phyloP scores from a whole-genome alignment of 148 eudicot species.

The Vaccinium myrtillus region DNA sequence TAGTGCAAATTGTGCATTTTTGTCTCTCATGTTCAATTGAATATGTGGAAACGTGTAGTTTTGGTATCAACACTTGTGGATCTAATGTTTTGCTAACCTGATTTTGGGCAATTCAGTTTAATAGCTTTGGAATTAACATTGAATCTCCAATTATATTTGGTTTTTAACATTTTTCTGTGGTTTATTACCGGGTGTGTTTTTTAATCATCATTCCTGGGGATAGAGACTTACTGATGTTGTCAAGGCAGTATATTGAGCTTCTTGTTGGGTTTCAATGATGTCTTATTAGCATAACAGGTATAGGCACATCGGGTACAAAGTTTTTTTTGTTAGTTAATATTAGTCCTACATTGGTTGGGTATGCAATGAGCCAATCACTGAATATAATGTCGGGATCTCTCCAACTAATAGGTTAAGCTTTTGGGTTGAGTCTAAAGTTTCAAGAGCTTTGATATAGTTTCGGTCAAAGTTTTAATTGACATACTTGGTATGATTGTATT shows the following conservation, averaged over 20 bases:
- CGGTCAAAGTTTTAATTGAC: not conserved
- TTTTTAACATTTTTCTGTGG: not conserved
- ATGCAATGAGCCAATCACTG: not conserved
- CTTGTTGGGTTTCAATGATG: not conserved
- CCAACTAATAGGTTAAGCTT: not conserved
- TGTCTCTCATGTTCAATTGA: not conserved
- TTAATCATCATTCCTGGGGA: not conserved
- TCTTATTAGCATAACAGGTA: not conserved
- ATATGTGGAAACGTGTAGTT: not conserved
- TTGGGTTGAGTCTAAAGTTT: not conserved
- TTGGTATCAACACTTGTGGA: not conserved
- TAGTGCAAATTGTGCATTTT: not conserved
- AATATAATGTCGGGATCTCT: not conserved
- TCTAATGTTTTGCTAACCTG: conserved; percentile 12
- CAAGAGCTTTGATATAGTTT: not conserved
- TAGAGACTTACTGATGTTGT: not conserved
- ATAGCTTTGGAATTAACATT: not conserved
- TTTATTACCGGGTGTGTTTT: not conserved
- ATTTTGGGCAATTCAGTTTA: conserved; percentile 4
- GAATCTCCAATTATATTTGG: not conserved
- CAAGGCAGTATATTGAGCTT: not conserved
- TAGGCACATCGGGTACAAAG: not conserved
- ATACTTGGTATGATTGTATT: conserved; percentile 13
- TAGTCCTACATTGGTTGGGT: not conserved
- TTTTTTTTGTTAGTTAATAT: not conserved